Percentiles rank a stretch among this genome's conserved stretches.
phyloP scores from a whole-genome alignment of 2,329 filamentous ascomycete genomes.

The Verticillium zaregamsianum region DNA sequence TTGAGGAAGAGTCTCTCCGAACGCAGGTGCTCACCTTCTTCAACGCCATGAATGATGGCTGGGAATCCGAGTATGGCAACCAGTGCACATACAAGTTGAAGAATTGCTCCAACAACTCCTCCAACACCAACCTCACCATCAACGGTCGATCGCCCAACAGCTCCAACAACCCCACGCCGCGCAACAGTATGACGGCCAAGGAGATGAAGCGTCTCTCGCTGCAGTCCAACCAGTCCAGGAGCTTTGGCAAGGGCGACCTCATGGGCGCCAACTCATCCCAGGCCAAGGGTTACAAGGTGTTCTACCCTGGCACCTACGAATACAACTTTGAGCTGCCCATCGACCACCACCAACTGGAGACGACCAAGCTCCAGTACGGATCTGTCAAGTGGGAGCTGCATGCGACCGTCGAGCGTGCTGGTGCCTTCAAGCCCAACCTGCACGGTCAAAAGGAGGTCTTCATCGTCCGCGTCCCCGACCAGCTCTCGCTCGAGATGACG shows the following conservation, averaged over 20 bases:
- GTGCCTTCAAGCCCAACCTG: slow-evolving; percentile 85
- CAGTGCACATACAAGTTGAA: slow-evolving; percentile 54
- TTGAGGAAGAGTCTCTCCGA: slow-evolving; percentile 80
- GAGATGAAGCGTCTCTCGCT: slow-evolving; percentile 68
- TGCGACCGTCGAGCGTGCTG: slow-evolving; percentile 77
- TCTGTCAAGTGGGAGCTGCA: slow-evolving; percentile 87
- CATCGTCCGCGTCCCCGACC: slow-evolving; percentile 80
- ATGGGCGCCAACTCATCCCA: slow-evolving; percentile 53
- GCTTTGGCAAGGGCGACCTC: slow-evolving; percentile 78
- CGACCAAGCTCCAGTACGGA: slow-evolving; percentile 80
- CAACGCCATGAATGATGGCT: slow-evolving; percentile 64
- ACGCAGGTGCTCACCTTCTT: slow-evolving; percentile 92
- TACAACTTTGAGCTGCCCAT: slow-evolving; percentile 82
- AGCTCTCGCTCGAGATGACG: slow-evolving; percentile 83
- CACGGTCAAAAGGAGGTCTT: slow-evolving; percentile 77
- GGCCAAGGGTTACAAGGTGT: slow-evolving; percentile 77
- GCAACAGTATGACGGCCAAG: slow-evolving; percentile 33
- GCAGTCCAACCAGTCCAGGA: slow-evolving; percentile 76
- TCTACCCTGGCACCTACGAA: slow-evolving; percentile 66
- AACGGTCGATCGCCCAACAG: slow-evolving; percentile 20
- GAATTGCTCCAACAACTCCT: slow-evolving; percentile 27
- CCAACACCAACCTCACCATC: slow-evolving; percentile 23
- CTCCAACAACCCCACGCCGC: slow-evolving; percentile 22
- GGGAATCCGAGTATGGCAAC: slow-evolving; percentile 60
- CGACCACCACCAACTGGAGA: slow-evolving; percentile 84